Evolutionary conservation across 23 red algal species (phyloP), one percentile per base, ranked within the genome.

Genomic region (Gracilaria vermiculophylla): DNA sequence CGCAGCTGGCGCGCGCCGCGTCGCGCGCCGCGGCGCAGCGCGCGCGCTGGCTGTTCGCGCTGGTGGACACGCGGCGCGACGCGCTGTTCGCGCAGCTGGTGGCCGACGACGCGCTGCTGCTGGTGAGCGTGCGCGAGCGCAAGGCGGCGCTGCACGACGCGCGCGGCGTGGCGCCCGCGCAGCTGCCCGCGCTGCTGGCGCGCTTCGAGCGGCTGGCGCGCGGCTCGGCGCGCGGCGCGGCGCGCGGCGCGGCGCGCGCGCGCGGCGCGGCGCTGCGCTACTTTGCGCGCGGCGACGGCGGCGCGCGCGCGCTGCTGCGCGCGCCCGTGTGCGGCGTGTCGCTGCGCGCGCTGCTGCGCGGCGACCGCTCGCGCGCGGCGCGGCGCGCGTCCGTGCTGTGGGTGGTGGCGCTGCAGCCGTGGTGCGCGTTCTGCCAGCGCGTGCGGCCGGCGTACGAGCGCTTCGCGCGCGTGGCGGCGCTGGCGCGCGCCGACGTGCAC

Each of bases 351-450:
- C 35, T 73, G 11, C 17, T 73, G 10, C 0, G 17, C 13, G 67
- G 10, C 23, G 39, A 73, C 7, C 47, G 47, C 25, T 29, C 36
- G 13, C 28, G 2, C 8, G n/a, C 36, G 1, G 39, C 17, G 14
- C 5, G 19, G 21, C 1, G 23, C 21, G 1, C 67, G 17, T 47
- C 67, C 4, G 67, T 73, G 39, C 20, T 73, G 40, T 73, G 67
- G 67, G 67, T 73, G n/a, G 39, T 73, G 2, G 67, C 47, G 67
- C 23, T 45, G 5, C 67, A 73, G 19, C 23, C 67, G 14, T 73
- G 67, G 67, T 73, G 67, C 67, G 67, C 67, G 0, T 47, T 45
- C 23, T 73, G 67, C 40, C 67, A 73, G 25, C 37, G 67, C 12
- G 23, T 73, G 14, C 0, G 44, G 20, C 67, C 67, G 8, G 42